These are phyloP conservation scores for Blumeriella jaapii DNA, from an alignment of 2,329 filamentous ascomycete species.

Conservation along the genomic window DNA sequence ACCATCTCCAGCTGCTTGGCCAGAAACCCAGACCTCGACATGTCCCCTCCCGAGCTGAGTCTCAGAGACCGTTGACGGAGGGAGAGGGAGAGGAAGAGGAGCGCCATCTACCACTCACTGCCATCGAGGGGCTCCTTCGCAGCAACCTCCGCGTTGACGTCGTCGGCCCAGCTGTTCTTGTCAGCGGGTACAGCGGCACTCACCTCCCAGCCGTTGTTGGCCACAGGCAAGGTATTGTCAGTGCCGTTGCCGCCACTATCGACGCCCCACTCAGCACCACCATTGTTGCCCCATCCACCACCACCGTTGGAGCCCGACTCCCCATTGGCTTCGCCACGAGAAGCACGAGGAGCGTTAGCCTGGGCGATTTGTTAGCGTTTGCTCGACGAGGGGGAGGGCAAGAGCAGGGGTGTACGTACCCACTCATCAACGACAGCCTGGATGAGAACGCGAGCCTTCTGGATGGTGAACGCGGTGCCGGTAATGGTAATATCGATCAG, in stretches of 20 bases:
- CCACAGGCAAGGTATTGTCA: neutral
- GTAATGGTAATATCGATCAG: constrained; percentile 5
- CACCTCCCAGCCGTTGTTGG: neutral
- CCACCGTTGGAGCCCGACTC: neutral
- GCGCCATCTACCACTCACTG: no score
- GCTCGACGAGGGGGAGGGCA: neutral
- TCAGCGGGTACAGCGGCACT: neutral
- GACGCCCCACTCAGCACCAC: neutral
- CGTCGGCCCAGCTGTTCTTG: neutral
- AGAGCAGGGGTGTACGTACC: constrained; percentile 2
- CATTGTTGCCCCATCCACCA: neutral
- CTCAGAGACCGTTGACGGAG: neutral
- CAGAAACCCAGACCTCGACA: no score
- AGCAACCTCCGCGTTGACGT: neutral
- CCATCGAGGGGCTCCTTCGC: neutral
- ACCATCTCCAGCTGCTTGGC: no score
- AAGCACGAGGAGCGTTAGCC: constrained; percentile 8
- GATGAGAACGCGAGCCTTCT: constrained; percentile 5
- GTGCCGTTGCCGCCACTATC: neutral
- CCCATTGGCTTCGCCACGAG: constrained; percentile 1
- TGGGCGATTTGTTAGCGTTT: neutral
- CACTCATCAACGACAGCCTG: constrained; percentile 9
- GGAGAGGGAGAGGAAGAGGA: neutral
- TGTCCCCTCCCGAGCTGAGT: no score
- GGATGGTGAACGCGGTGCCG: constrained; percentile 1